Percentiles rank a stretch among this genome's conserved stretches.
Evolutionary conservation across 179 eudicot species (phyloP).

Genomic region (Actinidia polygama): DNA sequence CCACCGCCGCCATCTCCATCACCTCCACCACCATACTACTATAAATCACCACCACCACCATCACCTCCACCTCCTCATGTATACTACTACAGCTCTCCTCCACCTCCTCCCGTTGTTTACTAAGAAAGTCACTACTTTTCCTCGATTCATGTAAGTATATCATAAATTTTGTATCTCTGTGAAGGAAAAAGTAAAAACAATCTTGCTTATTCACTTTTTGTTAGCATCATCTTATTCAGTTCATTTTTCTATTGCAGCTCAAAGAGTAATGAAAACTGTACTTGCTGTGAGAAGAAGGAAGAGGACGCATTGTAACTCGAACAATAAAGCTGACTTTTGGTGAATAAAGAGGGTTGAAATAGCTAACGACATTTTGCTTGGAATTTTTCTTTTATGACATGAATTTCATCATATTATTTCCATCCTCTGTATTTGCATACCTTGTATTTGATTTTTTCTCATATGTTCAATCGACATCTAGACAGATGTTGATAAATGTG

Average conservation of each 20-base stretch:
- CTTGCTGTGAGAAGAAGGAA: background rate
- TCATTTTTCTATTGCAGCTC: background rate
- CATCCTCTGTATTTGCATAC: background rate
- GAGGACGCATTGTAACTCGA: background rate
- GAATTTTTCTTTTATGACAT: background rate
- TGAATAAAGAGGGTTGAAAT: background rate
- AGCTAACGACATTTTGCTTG: background rate
- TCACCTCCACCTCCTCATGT: background rate
- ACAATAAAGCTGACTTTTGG: background rate
- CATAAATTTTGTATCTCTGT: background rate
- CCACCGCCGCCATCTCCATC: no score
- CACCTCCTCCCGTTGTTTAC: background rate
- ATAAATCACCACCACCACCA: no score
- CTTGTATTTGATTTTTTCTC: background rate
- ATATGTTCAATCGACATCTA: background rate
- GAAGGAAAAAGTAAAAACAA: no score
- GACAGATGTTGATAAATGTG: background rate
- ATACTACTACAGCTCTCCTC: constrained; percentile 1
- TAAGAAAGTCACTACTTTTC: background rate
- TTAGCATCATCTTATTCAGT: background rate
- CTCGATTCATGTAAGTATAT: background rate
- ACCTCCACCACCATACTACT: no score
- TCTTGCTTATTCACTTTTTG: background rate
- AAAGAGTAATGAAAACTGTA: background rate
- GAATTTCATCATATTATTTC: no score